Conservation (phyloP, 2,329 filamentous ascomycete genomes). For the Cryphonectria naterciae region DNA sequence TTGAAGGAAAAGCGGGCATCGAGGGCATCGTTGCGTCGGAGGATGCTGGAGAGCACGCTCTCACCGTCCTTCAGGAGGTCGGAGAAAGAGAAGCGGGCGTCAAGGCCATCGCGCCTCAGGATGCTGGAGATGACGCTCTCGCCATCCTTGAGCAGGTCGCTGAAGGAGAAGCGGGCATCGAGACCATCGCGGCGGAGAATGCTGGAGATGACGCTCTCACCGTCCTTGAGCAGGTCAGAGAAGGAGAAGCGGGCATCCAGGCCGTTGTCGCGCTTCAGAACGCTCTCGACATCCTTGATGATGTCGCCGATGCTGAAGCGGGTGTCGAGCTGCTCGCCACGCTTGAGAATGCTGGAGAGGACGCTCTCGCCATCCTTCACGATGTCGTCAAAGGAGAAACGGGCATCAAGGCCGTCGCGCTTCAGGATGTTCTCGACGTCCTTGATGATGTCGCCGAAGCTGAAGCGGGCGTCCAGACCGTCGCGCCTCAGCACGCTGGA, state of each 20-base stretch:
- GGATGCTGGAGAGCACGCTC: slow-evolving; percentile 1
- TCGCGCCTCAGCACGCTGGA: not conserved
- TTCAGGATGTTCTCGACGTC: slow-evolving; percentile 10
- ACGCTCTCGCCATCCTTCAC: slow-evolving; percentile 10
- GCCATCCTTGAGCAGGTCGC: slow-evolving; percentile 4
- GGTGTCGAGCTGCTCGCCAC: slow-evolving; percentile 3
- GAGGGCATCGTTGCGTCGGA: not conserved
- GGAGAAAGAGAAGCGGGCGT: slow-evolving; percentile 9
- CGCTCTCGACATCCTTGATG: not conserved
- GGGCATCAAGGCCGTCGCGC: slow-evolving; percentile 10
- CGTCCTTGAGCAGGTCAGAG: slow-evolving; percentile 6
- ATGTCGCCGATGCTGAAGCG: not conserved
- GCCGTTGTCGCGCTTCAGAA: slow-evolving; percentile 5
- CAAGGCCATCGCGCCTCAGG: slow-evolving; percentile 1
- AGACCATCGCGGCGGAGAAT: slow-evolving; percentile 5
- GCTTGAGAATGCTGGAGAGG: slow-evolving; percentile 1
- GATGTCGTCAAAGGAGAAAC: slow-evolving; percentile 3
- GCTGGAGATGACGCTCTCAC: slow-evolving; percentile 1
- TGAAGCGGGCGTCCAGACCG: slow-evolving; percentile 3
- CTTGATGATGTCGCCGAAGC: slow-evolving; percentile 11
- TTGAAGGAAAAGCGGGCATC: slow-evolving; percentile 4
- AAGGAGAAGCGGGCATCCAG: slow-evolving; percentile 12
- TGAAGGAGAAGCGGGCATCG: slow-evolving; percentile 4
- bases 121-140: slow-evolving; percentile 1
- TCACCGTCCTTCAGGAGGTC: slow-evolving; percentile 7